Evolutionary conservation across 306 rosid species (phyloP).

Genomic region (Corylus americana): DNA sequence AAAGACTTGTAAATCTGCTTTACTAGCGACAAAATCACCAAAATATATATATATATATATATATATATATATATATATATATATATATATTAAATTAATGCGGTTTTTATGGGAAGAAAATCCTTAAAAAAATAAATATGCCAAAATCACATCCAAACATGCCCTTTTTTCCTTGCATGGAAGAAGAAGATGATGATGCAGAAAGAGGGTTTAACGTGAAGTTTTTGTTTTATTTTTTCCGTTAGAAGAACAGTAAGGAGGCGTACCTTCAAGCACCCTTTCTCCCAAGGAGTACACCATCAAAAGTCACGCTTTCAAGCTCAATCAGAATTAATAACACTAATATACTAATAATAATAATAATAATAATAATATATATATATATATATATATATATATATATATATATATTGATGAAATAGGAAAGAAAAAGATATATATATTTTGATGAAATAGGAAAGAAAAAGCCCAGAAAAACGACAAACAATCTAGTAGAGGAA

Average conservation of each 20-base stretch:
- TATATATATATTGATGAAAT: no score
- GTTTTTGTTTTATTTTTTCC: conserved; percentile 14
- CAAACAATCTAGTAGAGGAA: not conserved
- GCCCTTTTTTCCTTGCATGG: conserved; percentile 19
- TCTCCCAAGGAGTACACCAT: conserved; percentile 44
- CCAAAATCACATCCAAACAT: conserved; percentile 8
- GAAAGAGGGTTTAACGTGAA: not conserved
- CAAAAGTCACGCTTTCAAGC: conserved; percentile 53
- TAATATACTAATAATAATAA: not conserved
- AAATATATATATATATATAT: no score
- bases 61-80: not conserved
- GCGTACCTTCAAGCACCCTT: conserved; percentile 22
- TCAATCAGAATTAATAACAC: conserved; percentile 5
- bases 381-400: no score
- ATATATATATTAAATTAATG: not conserved
- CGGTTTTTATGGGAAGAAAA: not conserved
- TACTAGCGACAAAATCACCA: not conserved
- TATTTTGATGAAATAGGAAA: not conserved
- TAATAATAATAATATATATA: not conserved
- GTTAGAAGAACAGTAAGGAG: conserved; percentile 47
- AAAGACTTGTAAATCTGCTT: not conserved
- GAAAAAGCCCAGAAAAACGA: not conserved
- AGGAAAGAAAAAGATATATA: no score
- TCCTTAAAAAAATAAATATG: not conserved
- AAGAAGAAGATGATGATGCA: not conserved